Conservation (phyloP, 2,329 filamentous ascomycete species). For the Ascochyta rabiei region DNA sequence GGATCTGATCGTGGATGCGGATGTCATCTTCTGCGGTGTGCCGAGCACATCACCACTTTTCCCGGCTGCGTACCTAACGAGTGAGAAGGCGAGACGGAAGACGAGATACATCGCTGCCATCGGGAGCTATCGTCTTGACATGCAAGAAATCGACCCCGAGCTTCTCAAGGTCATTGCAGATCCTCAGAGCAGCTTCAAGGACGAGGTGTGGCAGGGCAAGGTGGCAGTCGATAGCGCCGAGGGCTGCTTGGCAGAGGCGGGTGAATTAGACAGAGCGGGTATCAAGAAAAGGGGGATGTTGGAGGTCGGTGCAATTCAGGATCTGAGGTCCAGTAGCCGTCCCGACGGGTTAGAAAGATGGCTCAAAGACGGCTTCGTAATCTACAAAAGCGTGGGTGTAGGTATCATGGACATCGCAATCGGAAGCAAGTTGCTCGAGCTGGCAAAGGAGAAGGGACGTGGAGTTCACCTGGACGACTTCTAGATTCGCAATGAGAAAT, state of each 20-base stretch:
- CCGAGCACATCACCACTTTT: conserved; percentile 55
- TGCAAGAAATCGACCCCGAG: conserved; percentile 57
- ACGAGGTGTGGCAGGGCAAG: conserved; percentile 6
- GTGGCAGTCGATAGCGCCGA: conserved; percentile 41
- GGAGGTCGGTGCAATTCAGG: conserved; percentile 15
- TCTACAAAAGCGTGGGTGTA: conserved; percentile 60
- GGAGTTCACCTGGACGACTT: conserved; percentile 21
- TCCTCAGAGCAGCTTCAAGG: neutral
- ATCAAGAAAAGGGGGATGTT: conserved; percentile 30
- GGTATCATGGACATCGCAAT: conserved; percentile 58
- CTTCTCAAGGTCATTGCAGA: conserved; percentile 40
- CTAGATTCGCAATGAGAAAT: neutral
- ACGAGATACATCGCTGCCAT: conserved; percentile 35
- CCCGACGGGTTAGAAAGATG: conserved; percentile 21
- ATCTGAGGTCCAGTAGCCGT: conserved; percentile 22
- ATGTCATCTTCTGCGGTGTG: conserved; percentile 59
- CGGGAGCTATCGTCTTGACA: conserved; percentile 45
- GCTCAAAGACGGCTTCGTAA: conserved; percentile 48
- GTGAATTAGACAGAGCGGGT: conserved; percentile 53
- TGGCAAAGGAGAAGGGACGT: conserved; percentile 19
- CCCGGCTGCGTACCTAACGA: conserved; percentile 41
- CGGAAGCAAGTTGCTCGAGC: conserved; percentile 33
- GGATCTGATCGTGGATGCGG: conserved; percentile 38
- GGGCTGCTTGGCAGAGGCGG: conserved; percentile 54
- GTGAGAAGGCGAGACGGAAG: conserved; percentile 9